phyloP scores from a whole-genome alignment of 768 basidiomycete species.

The Kwoniella sp. region DNA sequence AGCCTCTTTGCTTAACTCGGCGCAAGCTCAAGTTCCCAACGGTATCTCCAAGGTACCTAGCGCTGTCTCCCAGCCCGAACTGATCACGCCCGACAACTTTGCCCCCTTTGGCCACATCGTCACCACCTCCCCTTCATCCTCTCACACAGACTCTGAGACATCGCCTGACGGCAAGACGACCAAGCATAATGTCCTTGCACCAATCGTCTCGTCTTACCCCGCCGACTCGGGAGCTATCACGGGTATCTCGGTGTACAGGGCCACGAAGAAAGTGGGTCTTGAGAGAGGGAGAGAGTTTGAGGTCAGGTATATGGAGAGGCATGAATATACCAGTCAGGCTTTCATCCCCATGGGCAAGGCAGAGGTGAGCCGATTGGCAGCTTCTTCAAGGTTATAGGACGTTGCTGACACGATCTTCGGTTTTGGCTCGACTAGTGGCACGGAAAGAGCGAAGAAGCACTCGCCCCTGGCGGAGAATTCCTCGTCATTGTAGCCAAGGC shows the following conservation, averaged over 20 bases:
- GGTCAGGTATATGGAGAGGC: conserved; percentile 76
- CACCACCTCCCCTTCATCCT: conserved; percentile 72
- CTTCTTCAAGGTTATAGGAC: not conserved
- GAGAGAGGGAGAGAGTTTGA: conserved; percentile 61
- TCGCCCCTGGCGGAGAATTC: conserved; percentile 62
- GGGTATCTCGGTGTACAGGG: conserved; percentile 81
- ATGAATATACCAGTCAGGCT: conserved; percentile 84
- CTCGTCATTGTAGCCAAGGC: conserved; percentile 86
- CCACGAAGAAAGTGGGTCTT: conserved; percentile 63
- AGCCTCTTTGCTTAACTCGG: conserved; percentile 2
- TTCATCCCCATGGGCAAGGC: conserved; percentile 87
- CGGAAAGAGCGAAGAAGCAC: conserved; percentile 58
- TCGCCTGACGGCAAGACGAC: conserved; percentile 81
- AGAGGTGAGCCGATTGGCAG: conserved; percentile 35
- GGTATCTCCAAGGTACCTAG: not conserved
- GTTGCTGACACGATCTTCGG: not conserved
- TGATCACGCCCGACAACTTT: conserved; percentile 80
- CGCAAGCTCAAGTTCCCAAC: not conserved
- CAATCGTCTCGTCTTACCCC: conserved; percentile 68
- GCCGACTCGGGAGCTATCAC: conserved; percentile 62
- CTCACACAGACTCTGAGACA: conserved; percentile 68
- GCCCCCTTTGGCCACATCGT: conserved; percentile 85
- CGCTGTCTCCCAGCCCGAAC: conserved; percentile 50
- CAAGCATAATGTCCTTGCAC: conserved; percentile 86
- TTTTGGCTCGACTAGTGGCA: conserved; percentile 51